Base-by-base conservation (phyloP, 257 asterid genomes). In the Jacaranda copaia region DNA sequence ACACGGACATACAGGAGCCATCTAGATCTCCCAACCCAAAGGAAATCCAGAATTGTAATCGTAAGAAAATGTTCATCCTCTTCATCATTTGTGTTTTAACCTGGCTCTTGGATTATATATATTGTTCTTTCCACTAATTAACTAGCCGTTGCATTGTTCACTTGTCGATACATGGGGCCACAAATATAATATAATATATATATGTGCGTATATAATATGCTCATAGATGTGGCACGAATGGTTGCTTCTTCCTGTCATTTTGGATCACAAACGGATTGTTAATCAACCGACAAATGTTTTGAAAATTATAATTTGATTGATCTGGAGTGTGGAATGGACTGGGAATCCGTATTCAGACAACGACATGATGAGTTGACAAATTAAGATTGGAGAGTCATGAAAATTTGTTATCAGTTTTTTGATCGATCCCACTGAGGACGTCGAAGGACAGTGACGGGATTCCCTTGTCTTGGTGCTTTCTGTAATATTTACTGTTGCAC, bases 211-310 rank as follows among this genome's bases (percentile, higher is more conserved):
- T 2, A 25, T 25, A 25, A 49, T 14, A 4, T 3, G 16, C 56
- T 5, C 56, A 49, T 49, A 49, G 42, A 20, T 72, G 80, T 76
- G 80, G 87, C 58, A 13, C 32, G 2, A 25, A 8, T 61, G 77
- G 35, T 68, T 75, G 73, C 70, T 62, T 58, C 16, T 1, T 52
- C 19, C 48, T n/a, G 40, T 59, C 40, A 59, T 57, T 57, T 11
- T 11, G n/a, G n/a, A 59, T 61, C 6, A 58, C 56, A 71, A 25
- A 11, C 48, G 25, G 56, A 53, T 48, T 72, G 46, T 78, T 42
- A 63, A n/a, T 77, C 80, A 14, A 69, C 84, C 77, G 69, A 76
- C 82, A 75, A 65, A 84, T 80, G 77, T 80, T 68, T 9, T 32
- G 1, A 59, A 6, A 11, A 59, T 59, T 42, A 11, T 11, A 12